Base-by-base conservation (phyloP, 108 stramenopile genomes). In the Nannochloropsis gaditana region DNA sequence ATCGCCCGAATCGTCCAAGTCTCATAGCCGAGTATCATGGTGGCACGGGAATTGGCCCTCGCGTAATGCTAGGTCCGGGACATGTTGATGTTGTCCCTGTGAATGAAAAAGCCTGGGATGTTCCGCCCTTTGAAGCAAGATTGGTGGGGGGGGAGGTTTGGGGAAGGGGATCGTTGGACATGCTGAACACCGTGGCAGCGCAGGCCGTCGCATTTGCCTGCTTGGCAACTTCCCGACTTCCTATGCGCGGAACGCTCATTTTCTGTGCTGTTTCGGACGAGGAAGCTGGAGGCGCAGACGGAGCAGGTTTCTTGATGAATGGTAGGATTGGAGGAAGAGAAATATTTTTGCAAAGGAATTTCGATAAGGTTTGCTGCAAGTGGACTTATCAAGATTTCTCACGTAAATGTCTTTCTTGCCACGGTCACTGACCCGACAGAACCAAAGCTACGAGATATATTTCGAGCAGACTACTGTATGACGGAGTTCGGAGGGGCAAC, bases 81-180 rank as follows among this genome's bases (percentile, higher is more conserved):
- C 87, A 87, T 80, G 87, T 87, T 21, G 87, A 87, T 21, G 87
- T 87, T n/a, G 87, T 87, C 1, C 87, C 87, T 43, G 87, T 81
- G 8, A 84, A 44, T 41, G 83, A 83, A 5, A 79, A 83, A n/a
- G 84, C 87, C 0, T 45, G 43, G 43, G 42, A 79, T n/a, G 79
- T 21, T 2, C 86, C 79, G 8, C 59, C 43, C 41, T 44, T 45
- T 19, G 44, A 43, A 45, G 83, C 21, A 21, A 10, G 21, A n/a
- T 11, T 87, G 9, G 44, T 43, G 80, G 80, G 81, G 21, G 87
- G 87, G 31, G 80, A 50, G 43, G 83, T 87, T 21, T 84, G 45
- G n/a, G 87, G 87, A 43, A 45, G 87, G 15, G 87, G 87, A 19
- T 79, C 87, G 80, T 80, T 86, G 11, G 86, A 86, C 79, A 86